Percentiles rank a stretch among this genome's conserved stretches.
Evolutionary conservation across 2,329 filamentous ascomycete genomes (phyloP).

Genomic region (Fusarium burgessii): DNA sequence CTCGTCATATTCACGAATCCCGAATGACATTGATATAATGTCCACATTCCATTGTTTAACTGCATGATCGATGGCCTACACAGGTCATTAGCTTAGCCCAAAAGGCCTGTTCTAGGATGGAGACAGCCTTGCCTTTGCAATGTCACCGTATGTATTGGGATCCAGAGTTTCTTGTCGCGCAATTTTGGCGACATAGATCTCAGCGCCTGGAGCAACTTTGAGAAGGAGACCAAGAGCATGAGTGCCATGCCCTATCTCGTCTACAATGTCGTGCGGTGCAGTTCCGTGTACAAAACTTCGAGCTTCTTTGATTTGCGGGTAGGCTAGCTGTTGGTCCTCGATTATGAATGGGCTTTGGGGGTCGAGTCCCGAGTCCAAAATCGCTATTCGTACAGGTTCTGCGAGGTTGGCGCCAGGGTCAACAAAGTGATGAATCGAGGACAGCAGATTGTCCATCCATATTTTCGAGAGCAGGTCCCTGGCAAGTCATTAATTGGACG

Average conservation of each 20-base stretch:
- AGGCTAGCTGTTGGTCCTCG: neutral
- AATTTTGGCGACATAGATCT: neutral
- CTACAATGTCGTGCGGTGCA: neutral
- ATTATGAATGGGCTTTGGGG: neutral
- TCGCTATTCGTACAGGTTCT: neutral
- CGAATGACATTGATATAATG: conserved; percentile 12
- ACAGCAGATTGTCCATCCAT: neutral
- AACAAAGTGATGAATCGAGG: neutral
- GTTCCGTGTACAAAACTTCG: neutral
- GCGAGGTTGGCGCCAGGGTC: neutral
- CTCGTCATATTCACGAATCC: conserved; percentile 3
- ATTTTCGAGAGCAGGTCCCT: neutral
- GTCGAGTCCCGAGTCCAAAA: neutral
- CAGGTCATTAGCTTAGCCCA: neutral
- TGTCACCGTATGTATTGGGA: neutral
- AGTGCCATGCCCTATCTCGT: neutral
- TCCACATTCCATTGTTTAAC: neutral
- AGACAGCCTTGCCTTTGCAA: neutral
- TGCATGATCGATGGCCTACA: neutral
- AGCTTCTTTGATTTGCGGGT: neutral
- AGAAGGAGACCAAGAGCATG: neutral
- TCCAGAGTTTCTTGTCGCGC: neutral
- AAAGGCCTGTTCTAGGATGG: neutral
- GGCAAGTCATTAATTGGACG: neutral
- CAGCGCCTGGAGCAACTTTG: neutral